Percentiles rank a stretch among this genome's conserved stretches.
Conservation (phyloP, 2,329 filamentous ascomycete genomes). For the Pyrenochaeta sp. region DNA sequence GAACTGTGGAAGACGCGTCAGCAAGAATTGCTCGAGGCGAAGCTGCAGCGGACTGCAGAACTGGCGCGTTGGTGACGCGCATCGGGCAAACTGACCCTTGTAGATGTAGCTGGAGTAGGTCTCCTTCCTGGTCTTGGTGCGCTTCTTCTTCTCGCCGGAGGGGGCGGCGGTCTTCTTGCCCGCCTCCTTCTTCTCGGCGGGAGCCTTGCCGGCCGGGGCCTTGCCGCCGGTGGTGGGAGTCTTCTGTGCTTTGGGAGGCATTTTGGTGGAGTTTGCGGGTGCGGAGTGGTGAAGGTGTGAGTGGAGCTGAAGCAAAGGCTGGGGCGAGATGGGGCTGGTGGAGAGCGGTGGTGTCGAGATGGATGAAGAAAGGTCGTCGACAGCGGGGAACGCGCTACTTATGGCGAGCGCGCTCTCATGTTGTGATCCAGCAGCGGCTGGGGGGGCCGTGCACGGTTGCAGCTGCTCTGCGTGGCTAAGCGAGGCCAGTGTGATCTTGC, state of each 20-base stretch:
- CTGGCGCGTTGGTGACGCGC: slow-evolving; percentile 16
- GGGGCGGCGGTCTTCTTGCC: slow-evolving; percentile 98
- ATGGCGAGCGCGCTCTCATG: slow-evolving; percentile 49
- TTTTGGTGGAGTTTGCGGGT: slow-evolving; percentile 60
- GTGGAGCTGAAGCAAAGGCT: slow-evolving; percentile 15
- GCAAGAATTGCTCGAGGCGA: slow-evolving; percentile 16
- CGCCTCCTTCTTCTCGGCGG: slow-evolving; percentile 98
- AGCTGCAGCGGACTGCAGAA: not conserved
- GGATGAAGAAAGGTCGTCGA: slow-evolving; percentile 50
- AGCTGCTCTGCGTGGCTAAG: slow-evolving; percentile 35
- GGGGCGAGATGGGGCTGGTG: slow-evolving; percentile 29
- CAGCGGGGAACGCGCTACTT: slow-evolving; percentile 52
- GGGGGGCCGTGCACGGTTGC: slow-evolving; percentile 37
- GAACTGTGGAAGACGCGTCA: slow-evolving; percentile 68
- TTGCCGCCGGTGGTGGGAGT: slow-evolving; percentile 94
- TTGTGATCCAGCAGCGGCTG: slow-evolving; percentile 49
- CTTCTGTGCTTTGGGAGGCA: slow-evolving; percentile 99
- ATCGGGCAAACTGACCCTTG: slow-evolving; percentile 75
- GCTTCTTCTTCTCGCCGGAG: slow-evolving; percentile 99
- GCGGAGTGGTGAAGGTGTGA: slow-evolving; percentile 16
- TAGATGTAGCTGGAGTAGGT: slow-evolving; percentile 99
- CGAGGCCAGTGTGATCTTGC: slow-evolving; percentile 36
- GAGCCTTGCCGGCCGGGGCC: slow-evolving; percentile 81
- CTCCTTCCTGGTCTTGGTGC: slow-evolving; percentile 99
- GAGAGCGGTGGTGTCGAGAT: slow-evolving; percentile 44